Base-by-base conservation (phyloP, 2,329 filamentous ascomycete genomes). In the Helotiales sp. region DNA sequence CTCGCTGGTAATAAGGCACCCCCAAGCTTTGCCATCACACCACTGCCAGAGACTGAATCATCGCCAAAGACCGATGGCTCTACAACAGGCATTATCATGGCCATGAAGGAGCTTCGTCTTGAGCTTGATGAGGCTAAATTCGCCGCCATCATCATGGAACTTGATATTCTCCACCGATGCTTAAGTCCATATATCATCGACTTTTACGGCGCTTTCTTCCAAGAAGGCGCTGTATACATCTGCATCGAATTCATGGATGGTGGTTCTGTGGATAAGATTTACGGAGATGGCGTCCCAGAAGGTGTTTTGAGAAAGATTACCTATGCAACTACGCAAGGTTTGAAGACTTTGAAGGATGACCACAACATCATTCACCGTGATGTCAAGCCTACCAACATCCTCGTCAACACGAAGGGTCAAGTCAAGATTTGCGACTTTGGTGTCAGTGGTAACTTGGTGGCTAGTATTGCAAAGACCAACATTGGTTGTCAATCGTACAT, bases 231-330 rank as follows among this genome's bases (percentile, higher is more conserved):
- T 0, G 95, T 99, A 1, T 99, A 99, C 74, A 98, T 99, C 73
- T 99, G 95, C 76, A 96, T 99, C 73, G 95, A 99, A 75, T 96
- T 92, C 75, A 99, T 99, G 95, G 93, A 99, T 71, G 95, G 95
- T 47, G 95, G 95, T 7, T 98, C 93, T 34, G 93, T 98, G 70
- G 95, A 99, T 79, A 97, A 97, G 74, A 77, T 99, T 12, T 99
- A 99, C 72, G 83, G 83, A 10, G 91, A 93, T 59, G 95, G 95
- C 44, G 88, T 99, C 9, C 92, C 95, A 0, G 95, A 99, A 72
- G 84, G 84, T 40, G 87, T 99, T 0, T 77, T 99, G 52, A 86
- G 87, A 54, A 98, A 97, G 73, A 95, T 99, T 63, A 92, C 93
- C 0, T 84, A 95, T 63, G 88, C 90, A 19, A 97, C 95, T 0